Evolutionary conservation across 495 filamentous ascomycete genomes (phyloP).

Genomic region (Amorphotheca resinae): DNA sequence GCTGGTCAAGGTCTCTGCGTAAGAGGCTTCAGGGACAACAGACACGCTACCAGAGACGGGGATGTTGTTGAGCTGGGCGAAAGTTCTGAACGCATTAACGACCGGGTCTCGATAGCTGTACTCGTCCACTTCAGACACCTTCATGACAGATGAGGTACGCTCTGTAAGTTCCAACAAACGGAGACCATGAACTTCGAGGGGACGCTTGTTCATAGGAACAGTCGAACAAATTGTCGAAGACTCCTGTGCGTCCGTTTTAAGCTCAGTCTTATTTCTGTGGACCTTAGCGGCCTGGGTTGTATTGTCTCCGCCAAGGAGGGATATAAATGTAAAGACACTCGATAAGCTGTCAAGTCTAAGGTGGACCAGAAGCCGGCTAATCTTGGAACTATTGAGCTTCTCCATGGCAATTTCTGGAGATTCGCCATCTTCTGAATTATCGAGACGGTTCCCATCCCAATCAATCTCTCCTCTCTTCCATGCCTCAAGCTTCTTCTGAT

Average conservation of each 20-base stretch:
- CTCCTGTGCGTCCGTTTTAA: slow-evolving; percentile 6
- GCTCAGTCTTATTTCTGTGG: slow-evolving; percentile 33
- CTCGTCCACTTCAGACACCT: slow-evolving; percentile 72
- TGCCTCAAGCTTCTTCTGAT: slow-evolving; percentile 80
- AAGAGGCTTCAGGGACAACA: slow-evolving; percentile 63
- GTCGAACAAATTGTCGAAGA: slow-evolving; percentile 18
- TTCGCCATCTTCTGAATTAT: slow-evolving; percentile 25
- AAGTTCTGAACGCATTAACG: slow-evolving; percentile 80
- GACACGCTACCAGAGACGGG: slow-evolving; percentile 70
- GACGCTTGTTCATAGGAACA: slow-evolving; percentile 26
- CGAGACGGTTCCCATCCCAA: slow-evolving; percentile 63
- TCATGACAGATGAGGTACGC: slow-evolving; percentile 91
- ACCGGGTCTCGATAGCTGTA: slow-evolving; percentile 71
- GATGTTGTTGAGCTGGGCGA: slow-evolving; percentile 75
- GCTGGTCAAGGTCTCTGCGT: slow-evolving; percentile 59
- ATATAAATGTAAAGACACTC: slow-evolving; percentile 72
- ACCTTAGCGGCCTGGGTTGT: slow-evolving; percentile 27
- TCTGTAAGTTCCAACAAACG: slow-evolving; percentile 83
- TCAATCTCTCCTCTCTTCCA: slow-evolving; percentile 90
- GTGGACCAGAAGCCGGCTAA: slow-evolving; percentile 38
- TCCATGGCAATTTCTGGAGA: slow-evolving; percentile 26
- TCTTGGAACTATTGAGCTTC: slow-evolving; percentile 31
- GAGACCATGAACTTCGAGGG: slow-evolving; percentile 73
- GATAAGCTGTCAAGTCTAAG: slow-evolving; percentile 87
- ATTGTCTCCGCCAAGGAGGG: slow-evolving; percentile 52